Percentiles rank a stretch among this genome's conserved stretches.
Conservation (phyloP, 148 eudicot species). For the Rhododendron mucronatum region DNA sequence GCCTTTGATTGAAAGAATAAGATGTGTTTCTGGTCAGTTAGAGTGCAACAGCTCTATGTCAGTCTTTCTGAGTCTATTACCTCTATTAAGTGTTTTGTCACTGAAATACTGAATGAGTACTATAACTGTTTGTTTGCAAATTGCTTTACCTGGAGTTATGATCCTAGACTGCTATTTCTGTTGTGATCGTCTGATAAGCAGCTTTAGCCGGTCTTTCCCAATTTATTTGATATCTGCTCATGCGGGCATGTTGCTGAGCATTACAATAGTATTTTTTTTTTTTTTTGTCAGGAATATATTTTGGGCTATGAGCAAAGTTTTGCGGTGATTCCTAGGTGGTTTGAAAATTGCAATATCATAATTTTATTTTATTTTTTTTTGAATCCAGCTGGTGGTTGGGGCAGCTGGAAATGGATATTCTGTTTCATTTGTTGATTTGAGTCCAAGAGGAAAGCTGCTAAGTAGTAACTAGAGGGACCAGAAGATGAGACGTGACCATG, state of each 20-base stretch:
- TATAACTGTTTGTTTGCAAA: not conserved
- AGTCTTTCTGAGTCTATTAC: not conserved
- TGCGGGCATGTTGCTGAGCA: not conserved
- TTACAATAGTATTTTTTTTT: not conserved
- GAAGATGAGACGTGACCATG: not conserved
- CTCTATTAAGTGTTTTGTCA: not conserved
- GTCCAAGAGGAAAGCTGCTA: not conserved
- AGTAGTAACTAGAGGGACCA: not conserved
- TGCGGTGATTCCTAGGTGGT: not conserved
- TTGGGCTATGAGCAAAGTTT: not conserved
- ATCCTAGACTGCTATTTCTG: not conserved
- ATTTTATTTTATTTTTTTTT: not conserved
- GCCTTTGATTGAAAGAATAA: slow-evolving; percentile 11
- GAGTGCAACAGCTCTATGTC: not conserved
- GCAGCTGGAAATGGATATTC: not conserved
- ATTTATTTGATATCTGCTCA: no score
- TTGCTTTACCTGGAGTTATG: not conserved
- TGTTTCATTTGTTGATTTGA: not conserved
- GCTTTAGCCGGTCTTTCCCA: not conserved
- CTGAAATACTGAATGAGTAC: not conserved
- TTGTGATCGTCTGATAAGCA: not conserved
- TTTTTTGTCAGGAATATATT: not conserved
- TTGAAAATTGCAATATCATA: not conserved
- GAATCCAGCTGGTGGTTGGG: not conserved
- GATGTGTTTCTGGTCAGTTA: not conserved